phyloP scores from a whole-genome alignment of 1,284 basidiomycete species.

The Pterula multifida region DNA sequence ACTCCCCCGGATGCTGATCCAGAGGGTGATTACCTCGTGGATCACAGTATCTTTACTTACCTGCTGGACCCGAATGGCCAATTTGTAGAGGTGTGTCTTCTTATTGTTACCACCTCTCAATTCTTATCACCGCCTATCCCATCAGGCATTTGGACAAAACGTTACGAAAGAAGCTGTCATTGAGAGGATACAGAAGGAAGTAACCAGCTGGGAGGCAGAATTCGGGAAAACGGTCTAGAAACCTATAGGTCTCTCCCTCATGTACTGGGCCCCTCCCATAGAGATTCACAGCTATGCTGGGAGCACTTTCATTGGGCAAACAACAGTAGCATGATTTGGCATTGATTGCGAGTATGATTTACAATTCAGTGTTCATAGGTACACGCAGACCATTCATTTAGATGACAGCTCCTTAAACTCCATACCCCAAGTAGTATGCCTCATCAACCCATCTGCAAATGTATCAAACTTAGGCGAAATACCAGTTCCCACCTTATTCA shows the following conservation, averaged over 20 bases:
- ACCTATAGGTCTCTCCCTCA: no score
- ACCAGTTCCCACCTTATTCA: constrained; percentile 60
- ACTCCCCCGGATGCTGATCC: constrained; percentile 88
- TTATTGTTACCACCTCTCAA: neutral
- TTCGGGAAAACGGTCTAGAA: neutral
- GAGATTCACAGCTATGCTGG: no score
- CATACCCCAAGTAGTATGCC: constrained; percentile 45
- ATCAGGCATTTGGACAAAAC: constrained; percentile 80
- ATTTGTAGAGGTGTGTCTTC: constrained; percentile 60
- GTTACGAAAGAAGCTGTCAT: constrained; percentile 64
- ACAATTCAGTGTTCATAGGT: constrained; percentile 1
- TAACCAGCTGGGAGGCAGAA: constrained; percentile 1
- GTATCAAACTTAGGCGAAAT: constrained; percentile 63
- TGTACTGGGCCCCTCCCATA: no score
- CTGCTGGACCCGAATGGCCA: constrained; percentile 93
- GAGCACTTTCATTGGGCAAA: no score
- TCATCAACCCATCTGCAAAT: constrained; percentile 61
- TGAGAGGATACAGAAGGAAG: constrained; percentile 40
- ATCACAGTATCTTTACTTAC: constrained; percentile 96
- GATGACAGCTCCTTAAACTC: constrained; percentile 53
- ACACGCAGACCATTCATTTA: constrained; percentile 2
- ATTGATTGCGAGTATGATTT: no score
- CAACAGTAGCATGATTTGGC: no score
- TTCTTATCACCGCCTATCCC: no score
- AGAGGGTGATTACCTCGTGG: constrained; percentile 88